Evolutionary conservation across 2,329 filamentous ascomycete species (phyloP).

Genomic region (Amphichorda felina): DNA sequence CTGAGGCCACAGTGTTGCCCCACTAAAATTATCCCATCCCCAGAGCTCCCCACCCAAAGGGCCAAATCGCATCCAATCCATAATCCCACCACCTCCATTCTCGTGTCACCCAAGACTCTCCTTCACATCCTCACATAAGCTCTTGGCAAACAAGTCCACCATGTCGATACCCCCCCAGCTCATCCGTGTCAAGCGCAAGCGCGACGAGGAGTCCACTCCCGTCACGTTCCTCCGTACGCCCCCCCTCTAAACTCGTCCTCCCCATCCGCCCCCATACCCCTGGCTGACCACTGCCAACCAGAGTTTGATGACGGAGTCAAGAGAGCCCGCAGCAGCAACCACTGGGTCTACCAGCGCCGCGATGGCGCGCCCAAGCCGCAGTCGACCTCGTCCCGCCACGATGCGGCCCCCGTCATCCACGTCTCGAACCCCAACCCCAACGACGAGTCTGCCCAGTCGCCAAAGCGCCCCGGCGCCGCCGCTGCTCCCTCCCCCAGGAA

Average conservation of each 20-base stretch:
- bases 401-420: slow-evolving; percentile 33
- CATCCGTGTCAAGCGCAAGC: slow-evolving; percentile 51
- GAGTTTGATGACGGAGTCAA: slow-evolving; percentile 42
- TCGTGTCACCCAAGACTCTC: no score
- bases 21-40: no score
- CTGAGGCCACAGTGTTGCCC: no score
- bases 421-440: slow-evolving; percentile 26
- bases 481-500: neutral
- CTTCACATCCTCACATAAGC: no score
- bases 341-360: slow-evolving; percentile 45
- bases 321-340: slow-evolving; percentile 35
- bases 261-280: slow-evolving; percentile 4
- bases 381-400: slow-evolving; percentile 1
- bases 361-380: slow-evolving; percentile 11
- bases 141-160: no score
- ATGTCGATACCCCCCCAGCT: slow-evolving; percentile 48
- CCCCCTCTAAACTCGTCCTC: slow-evolving; percentile 6
- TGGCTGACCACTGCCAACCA: slow-evolving; percentile 10
- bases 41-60: no score
- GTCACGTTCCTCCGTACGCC: slow-evolving; percentile 43
- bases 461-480: neutral
- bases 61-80: no score
- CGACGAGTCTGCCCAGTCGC: slow-evolving; percentile 7
- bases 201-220: slow-evolving; percentile 37
- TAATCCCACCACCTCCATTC: no score